Base-by-base conservation (phyloP, 208 protist species). In the Angomonas desouzai region DNA sequence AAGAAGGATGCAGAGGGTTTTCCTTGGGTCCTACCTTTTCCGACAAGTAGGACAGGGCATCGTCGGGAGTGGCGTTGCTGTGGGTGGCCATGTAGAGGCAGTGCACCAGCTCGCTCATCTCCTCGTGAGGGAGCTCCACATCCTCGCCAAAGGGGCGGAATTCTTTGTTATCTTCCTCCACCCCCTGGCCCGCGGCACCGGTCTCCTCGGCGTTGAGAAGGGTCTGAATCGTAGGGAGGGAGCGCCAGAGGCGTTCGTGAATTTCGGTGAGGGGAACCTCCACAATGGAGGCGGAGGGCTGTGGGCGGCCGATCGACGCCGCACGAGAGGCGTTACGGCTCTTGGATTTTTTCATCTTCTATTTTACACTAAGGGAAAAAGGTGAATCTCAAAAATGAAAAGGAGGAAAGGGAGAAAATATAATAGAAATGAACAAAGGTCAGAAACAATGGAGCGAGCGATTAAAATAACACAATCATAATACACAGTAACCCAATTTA, bases 81-180 rank as follows among this genome's bases (percentile, higher is more conserved):
- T 91, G 81, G 16, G 80, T 79, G 3, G 81, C 76, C 43, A 85
- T 68, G 55, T 76, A 91, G 18, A 91, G 71, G 61, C 79, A 91
- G 16, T 68, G 62, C 47, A 87, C 81, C 1, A 89, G 60, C 16
- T 77, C 62, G 25, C 66, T 60, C 76, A 95, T 82, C 27, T 91
- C 81, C 16, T 53, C 27, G 28, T 58, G 72, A 6, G 83, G 69
- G 11, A 92, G 61, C 18, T 61, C 23, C 4, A 81, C 62, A 22
- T 55, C 55, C n/a, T 53, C 22, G 30, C 68, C 45, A 20, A 45
- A 2, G 0, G 32, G 56, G 2, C 34, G 23, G 48, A 34, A 30
- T 36, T 70, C 38, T 20, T 68, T 53, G n/a, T 43, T 56, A 9
- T 62, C 40, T 30, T 75, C 67, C 34, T 74, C 49, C 6, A 18